Conservation (phyloP, 2,329 filamentous ascomycete species). For the Venturia carpophila region DNA sequence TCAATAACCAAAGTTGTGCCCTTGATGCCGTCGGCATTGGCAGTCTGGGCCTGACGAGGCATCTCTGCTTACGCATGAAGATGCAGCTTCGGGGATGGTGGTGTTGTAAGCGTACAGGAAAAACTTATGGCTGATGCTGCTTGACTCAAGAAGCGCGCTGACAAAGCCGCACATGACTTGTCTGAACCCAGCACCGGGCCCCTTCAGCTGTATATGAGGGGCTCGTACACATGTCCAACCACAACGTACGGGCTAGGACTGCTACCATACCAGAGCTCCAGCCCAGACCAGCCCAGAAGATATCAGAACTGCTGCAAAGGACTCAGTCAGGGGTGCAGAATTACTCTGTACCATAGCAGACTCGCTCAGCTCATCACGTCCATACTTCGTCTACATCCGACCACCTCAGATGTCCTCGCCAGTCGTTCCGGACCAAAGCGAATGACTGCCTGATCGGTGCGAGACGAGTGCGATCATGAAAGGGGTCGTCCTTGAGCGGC, state of each 20-base stretch:
- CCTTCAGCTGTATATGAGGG: no score
- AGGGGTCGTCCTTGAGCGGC: not conserved
- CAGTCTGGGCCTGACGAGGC: slow-evolving; percentile 13
- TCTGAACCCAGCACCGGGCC: no score
- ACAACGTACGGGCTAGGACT: no score
- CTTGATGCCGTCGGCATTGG: slow-evolving; percentile 10
- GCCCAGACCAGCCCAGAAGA: not conserved
- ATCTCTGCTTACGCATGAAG: slow-evolving; percentile 3
- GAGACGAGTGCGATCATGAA: not conserved
- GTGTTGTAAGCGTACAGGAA: not conserved
- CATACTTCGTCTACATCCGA: no score
- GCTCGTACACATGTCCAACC: no score
- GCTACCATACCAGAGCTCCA: not conserved
- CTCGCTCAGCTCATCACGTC: no score
- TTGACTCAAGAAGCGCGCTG: not conserved
- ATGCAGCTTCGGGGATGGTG: not conserved
- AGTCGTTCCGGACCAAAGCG: no score
- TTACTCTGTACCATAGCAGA: no score
- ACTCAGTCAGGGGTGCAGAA: not conserved
- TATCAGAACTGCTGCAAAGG: not conserved
- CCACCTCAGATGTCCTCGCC: no score
- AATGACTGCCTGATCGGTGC: no score
- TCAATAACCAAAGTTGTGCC: slow-evolving; percentile 71
- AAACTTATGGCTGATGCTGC: not conserved
- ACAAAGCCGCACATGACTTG: not conserved